A percentile compares a stretch with the other conserved stretches of the same genome.
These are phyloP conservation scores for Cyberlindnera lachancei DNA, from an alignment of 805 yeast genomes.

Conservation along the genomic window DNA sequence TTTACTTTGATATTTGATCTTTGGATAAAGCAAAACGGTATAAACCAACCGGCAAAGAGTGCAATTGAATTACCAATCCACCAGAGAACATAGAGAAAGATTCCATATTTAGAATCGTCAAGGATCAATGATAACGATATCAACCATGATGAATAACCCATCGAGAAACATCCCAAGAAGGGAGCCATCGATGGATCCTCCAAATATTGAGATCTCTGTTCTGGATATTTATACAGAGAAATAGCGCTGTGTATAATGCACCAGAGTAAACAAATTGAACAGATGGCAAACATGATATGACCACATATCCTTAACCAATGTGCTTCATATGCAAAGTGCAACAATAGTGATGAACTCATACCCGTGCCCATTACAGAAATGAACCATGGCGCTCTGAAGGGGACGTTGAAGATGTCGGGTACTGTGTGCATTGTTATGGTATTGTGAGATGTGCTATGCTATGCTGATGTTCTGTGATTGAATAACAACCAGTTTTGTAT, in stretches of 20 bases:
- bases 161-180: conserved; percentile 71
- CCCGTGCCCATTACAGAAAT: conserved; percentile 85
- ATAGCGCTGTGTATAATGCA: conserved; percentile 35
- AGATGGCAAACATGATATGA: conserved; percentile 53
- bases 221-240: conserved; percentile 24
- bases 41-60: conserved; percentile 51
- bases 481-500: too few relatives aligned
- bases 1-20: conserved; percentile 25
- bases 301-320: conserved; percentile 53
- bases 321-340: conserved; percentile 57
- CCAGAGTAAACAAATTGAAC: conserved; percentile 39
- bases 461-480: too few relatives aligned
- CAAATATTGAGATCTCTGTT: conserved; percentile 21
- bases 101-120: conserved; percentile 25
- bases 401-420: background rate
- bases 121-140: conserved; percentile 45
- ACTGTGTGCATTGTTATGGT: too few relatives aligned
- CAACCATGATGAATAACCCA: conserved; percentile 68
- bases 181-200: conserved; percentile 41
- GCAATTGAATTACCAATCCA: conserved; percentile 57
- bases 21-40: conserved; percentile 38
- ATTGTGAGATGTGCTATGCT: background rate
- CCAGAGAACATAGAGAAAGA: conserved; percentile 60
- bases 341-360: conserved; percentile 53
- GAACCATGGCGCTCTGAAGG: conserved; percentile 51